Conservation (phyloP, 768 basidiomycete species). For the Lactarius hatsudake region DNA sequence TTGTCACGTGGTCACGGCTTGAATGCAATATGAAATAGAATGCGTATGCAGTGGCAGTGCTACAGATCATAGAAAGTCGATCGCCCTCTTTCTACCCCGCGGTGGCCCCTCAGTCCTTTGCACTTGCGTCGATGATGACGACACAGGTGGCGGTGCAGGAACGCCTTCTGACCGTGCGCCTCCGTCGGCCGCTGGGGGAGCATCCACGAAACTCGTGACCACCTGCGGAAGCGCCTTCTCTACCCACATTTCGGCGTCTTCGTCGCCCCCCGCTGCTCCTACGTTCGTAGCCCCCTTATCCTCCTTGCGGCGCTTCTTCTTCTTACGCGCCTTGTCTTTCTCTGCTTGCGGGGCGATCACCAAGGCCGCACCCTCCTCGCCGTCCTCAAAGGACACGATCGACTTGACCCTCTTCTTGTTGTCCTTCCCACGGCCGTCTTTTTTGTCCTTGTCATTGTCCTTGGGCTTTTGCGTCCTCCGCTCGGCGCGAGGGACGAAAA, state of each 20-base stretch:
- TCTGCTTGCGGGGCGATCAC: conserved; percentile 28
- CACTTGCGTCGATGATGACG: not conserved
- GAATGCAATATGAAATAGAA: not conserved
- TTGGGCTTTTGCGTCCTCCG: conserved; percentile 37
- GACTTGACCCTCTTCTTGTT: conserved; percentile 54
- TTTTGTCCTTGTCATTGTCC: conserved; percentile 29
- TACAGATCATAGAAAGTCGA: conserved; percentile 30
- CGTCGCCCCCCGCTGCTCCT: conserved; percentile 44
- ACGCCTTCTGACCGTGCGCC: not conserved
- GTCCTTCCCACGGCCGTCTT: conserved; percentile 37
- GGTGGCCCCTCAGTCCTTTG: conserved; percentile 23
- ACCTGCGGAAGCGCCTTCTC: conserved; percentile 58
- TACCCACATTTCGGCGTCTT: conserved; percentile 53
- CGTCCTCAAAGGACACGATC: conserved; percentile 78
- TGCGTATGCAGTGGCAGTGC: not conserved
- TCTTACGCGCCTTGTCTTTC: conserved; percentile 37
- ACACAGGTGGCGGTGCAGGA: not conserved
- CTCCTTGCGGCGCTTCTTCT: conserved; percentile 44
- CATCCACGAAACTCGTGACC: conserved; percentile 38
- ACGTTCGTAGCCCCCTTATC: conserved; percentile 29
- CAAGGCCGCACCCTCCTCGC: conserved; percentile 49
- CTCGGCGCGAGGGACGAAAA: conserved; percentile 67
- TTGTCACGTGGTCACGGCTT: not conserved
- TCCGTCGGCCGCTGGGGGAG: not conserved
- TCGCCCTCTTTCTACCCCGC: conserved; percentile 30